Evolutionary conservation across 352 stramenopile genomes (phyloP).

Genomic region (Phytophthora uliginosa): DNA sequence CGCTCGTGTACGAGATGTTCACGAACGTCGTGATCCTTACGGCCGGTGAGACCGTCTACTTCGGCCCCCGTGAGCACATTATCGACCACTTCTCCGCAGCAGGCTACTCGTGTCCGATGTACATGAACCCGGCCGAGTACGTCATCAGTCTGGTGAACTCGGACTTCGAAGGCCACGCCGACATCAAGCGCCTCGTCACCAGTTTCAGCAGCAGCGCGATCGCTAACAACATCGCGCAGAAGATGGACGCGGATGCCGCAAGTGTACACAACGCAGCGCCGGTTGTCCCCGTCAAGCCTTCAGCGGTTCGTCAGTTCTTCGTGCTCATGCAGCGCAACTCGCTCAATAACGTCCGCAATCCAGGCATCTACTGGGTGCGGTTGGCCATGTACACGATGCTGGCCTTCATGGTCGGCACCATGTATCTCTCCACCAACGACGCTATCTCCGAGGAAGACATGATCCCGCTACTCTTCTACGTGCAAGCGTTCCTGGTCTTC

Average conservation of each 20-base stretch:
- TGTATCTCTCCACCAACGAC: conserved; percentile 58
- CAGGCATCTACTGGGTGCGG: conserved; percentile 76
- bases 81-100: conserved; percentile 59
- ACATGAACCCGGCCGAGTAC: conserved; percentile 74
- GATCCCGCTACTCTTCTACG: conserved; percentile 84
- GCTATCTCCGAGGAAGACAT: conserved; percentile 38
- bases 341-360: conserved; percentile 70
- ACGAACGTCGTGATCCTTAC: conserved; percentile 73
- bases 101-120: conserved; percentile 62
- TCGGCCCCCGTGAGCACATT: conserved; percentile 72
- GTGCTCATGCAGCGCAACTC: conserved; percentile 65
- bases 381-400: conserved; percentile 79
- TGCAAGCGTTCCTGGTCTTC: conserved; percentile 91
- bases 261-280: conserved; percentile 5
- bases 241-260: conserved; percentile 17
- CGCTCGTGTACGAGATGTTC: conserved; percentile 67
- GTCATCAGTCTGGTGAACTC: conserved; percentile 69
- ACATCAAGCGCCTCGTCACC: conserved; percentile 12
- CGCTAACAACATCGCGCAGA: conserved; percentile 8
- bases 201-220: conserved; percentile 11
- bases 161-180: conserved; percentile 51
- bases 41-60: conserved; percentile 90
- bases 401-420: conserved; percentile 74
- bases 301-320: conserved; percentile 52
- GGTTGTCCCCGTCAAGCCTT: conserved; percentile 43